These are phyloP conservation scores for Botrytis hyacinthi DNA, from an alignment of 2,329 filamentous ascomycete genomes.

Conservation along the genomic window DNA sequence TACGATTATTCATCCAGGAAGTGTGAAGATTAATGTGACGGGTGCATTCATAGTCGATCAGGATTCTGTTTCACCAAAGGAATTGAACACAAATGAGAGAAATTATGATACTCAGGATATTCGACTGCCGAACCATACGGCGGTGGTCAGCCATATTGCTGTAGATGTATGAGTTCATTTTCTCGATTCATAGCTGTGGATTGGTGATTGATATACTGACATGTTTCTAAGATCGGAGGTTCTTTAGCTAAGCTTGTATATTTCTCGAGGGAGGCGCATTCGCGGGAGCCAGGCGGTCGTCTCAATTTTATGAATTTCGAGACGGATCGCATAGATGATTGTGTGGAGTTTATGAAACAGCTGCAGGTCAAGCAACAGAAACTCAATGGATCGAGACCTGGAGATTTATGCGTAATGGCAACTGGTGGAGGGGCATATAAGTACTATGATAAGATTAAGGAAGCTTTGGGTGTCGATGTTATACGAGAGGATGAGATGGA, in stretches of 20 bases:
- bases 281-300: slow-evolving; percentile 77
- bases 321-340: slow-evolving; percentile 89
- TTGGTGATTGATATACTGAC: slow-evolving; percentile 18
- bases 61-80: slow-evolving; percentile 56
- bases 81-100: slow-evolving; percentile 42
- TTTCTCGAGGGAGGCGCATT: slow-evolving; percentile 84
- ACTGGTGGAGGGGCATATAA: slow-evolving; percentile 96
- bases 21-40: slow-evolving; percentile 92
- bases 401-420: slow-evolving; percentile 86
- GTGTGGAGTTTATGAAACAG: slow-evolving; percentile 85
- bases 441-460: slow-evolving; percentile 87
- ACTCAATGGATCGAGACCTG: slow-evolving; percentile 67
- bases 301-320: slow-evolving; percentile 96
- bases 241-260: slow-evolving; percentile 96
- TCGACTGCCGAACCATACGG: slow-evolving; percentile 90
- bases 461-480: slow-evolving; percentile 82
- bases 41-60: slow-evolving; percentile 96
- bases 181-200: neutral
- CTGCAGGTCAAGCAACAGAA: slow-evolving; percentile 78
- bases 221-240: slow-evolving; percentile 73
- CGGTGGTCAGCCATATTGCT: slow-evolving; percentile 93
- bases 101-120: slow-evolving; percentile 84
- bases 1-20: slow-evolving; percentile 57
- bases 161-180: slow-evolving; percentile 70
- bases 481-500: slow-evolving; percentile 97